A percentile compares a stretch with the other conserved stretches of the same genome.
Conservation (phyloP, 371 early-diverging fungal species). For the Lichtheimia ornata region DNA sequence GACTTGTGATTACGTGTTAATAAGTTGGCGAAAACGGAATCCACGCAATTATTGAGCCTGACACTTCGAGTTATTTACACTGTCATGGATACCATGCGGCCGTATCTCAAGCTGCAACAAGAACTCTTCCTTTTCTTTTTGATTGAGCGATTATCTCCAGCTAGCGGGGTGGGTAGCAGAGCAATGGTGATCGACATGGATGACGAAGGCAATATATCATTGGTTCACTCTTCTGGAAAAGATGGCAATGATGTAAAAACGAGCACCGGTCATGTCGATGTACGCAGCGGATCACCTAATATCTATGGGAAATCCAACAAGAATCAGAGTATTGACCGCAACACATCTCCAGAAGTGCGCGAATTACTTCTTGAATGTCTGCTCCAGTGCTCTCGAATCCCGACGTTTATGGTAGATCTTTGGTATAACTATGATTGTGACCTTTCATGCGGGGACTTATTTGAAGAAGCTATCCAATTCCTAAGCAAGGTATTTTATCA, state of each 20-base stretch:
- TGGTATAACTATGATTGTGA: constrained; percentile 96
- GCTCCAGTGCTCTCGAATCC: constrained; percentile 67
- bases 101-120: constrained; percentile 74
- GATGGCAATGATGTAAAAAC: constrained; percentile 1
- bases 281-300: constrained; percentile 44
- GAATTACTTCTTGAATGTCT: constrained; percentile 83
- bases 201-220: constrained; percentile 40
- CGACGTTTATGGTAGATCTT: constrained; percentile 82
- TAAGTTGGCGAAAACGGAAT: constrained; percentile 62
- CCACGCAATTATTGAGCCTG: constrained; percentile 60
- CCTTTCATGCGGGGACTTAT: constrained; percentile 76
- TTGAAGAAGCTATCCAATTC: constrained; percentile 85
- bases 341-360: constrained; percentile 72
- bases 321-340: constrained; percentile 43
- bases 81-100: constrained; percentile 73
- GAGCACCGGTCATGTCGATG: constrained; percentile 20
- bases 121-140: constrained; percentile 81
- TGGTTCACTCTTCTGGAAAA: constrained; percentile 15
- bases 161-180: constrained; percentile 42
- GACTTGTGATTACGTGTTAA: neutral
- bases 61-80: constrained; percentile 69
- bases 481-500: constrained; percentile 48
- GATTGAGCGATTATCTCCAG: constrained; percentile 63
- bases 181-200: constrained; percentile 36
- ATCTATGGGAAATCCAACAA: constrained; percentile 34